Evolutionary conservation across 2,329 filamentous ascomycete genomes (phyloP).

Genomic region (Fusarium bactridioides): DNA sequence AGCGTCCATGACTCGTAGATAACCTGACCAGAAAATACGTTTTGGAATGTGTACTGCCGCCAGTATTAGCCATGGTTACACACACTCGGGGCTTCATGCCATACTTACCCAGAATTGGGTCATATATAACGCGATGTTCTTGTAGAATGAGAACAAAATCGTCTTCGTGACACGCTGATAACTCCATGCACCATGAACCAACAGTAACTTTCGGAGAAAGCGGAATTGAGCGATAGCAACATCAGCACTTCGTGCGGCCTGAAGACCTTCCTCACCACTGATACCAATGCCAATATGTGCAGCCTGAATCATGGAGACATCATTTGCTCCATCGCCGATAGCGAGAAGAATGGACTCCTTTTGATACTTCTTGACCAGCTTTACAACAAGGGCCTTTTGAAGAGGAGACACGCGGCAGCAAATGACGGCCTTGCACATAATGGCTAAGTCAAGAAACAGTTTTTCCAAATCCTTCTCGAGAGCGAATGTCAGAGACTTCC

Average conservation of each 20-base stretch:
- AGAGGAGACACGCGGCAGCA: constrained; percentile 97
- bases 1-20: constrained; percentile 99
- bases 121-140: constrained; percentile 98
- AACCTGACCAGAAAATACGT: constrained; percentile 95
- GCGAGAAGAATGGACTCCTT: constrained; percentile 90
- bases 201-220: constrained; percentile 88
- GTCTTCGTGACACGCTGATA: constrained; percentile 97
- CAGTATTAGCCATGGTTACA: constrained; percentile 25
- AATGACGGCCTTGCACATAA: constrained; percentile 98
- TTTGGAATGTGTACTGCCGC: constrained; percentile 90
- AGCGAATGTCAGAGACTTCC: constrained; percentile 91
- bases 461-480: constrained; percentile 95
- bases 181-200: constrained; percentile 97
- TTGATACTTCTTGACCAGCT: constrained; percentile 92
- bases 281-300: constrained; percentile 98
- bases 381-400: constrained; percentile 97
- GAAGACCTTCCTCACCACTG: constrained; percentile 94
- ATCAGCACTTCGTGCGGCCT: constrained; percentile 94
- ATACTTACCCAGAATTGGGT: constrained; percentile 94
- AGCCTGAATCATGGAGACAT: constrained; percentile 99
- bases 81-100: neutral
- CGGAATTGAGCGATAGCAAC: constrained; percentile 96
- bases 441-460: constrained; percentile 87
- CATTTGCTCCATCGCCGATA: constrained; percentile 97
- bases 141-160: constrained; percentile 98